These are phyloP conservation scores for Mycena belliarum DNA, from an alignment of 768 basidiomycete species.

Conservation along the genomic window DNA sequence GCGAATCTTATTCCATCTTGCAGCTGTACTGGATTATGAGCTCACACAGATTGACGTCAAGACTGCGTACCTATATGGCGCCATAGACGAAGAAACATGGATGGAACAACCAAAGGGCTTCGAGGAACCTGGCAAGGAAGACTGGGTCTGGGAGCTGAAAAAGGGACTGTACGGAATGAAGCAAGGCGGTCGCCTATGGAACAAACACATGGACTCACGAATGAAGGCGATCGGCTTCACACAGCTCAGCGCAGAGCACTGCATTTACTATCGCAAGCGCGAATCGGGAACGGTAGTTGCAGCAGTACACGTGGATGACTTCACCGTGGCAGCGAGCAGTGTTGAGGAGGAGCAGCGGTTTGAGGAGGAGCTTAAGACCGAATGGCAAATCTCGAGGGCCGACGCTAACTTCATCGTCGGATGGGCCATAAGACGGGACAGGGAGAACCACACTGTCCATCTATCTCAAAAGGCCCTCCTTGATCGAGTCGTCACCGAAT, in stretches of 20 bases:
- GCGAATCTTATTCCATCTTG: constrained; percentile 36
- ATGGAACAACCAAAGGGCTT: neutral
- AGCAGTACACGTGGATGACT: constrained; percentile 38
- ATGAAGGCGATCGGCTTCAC: constrained; percentile 35
- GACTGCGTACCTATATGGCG: constrained; percentile 39
- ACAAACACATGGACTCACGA: constrained; percentile 31
- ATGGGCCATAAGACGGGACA: constrained; percentile 29
- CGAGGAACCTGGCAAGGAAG: neutral
- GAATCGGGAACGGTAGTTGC: constrained; percentile 26
- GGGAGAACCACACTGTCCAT: constrained; percentile 11
- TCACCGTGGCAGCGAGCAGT: constrained; percentile 24
- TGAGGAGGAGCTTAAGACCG: constrained; percentile 6
- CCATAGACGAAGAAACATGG: neutral
- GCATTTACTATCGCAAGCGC: constrained; percentile 30
- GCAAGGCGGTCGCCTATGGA: constrained; percentile 36
- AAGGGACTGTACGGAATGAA: constrained; percentile 39
- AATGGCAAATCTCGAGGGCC: constrained; percentile 36
- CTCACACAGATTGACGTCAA: constrained; percentile 42
- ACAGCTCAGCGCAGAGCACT: constrained; percentile 30
- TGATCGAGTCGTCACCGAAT: constrained; percentile 28
- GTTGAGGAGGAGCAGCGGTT: too few relatives aligned
- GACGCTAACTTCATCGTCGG: constrained; percentile 27
- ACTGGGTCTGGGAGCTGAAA: constrained; percentile 23
- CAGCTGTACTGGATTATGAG: constrained; percentile 34
- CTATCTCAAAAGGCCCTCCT: constrained; percentile 31